phyloP scores from a whole-genome alignment of 2,329 filamentous ascomycete species.

The Aspergillus luchuensis region DNA sequence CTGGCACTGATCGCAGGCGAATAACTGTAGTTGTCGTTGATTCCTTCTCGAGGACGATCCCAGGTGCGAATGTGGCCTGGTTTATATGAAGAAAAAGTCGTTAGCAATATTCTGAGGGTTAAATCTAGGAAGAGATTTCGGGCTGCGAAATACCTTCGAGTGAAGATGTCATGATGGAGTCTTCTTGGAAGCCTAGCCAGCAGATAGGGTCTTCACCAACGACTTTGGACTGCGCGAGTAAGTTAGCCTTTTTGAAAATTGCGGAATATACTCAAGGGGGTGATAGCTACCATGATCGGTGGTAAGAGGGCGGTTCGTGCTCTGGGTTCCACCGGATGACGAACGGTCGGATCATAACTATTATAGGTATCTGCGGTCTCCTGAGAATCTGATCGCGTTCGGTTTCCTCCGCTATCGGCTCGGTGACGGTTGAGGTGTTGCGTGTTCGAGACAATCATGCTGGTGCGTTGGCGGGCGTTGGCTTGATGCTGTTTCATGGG shows the following conservation, averaged over 20 bases:
- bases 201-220: slow-evolving; percentile 84
- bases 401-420: slow-evolving; percentile 61
- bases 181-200: slow-evolving; percentile 91
- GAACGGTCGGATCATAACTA: slow-evolving; percentile 61
- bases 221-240: slow-evolving; percentile 65
- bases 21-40: slow-evolving; percentile 29
- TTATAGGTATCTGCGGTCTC: slow-evolving; percentile 52
- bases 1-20: slow-evolving; percentile 22
- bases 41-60: slow-evolving; percentile 61
- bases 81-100: slow-evolving; percentile 12
- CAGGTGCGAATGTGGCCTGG: slow-evolving; percentile 75
- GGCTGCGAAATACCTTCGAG: slow-evolving; percentile 67
- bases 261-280: background rate
- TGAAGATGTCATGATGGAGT: slow-evolving; percentile 90
- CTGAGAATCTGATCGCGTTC: slow-evolving; percentile 71
- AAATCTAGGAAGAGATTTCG: slow-evolving; percentile 2
- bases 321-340: slow-evolving; percentile 83
- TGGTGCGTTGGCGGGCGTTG: slow-evolving; percentile 43
- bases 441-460: slow-evolving; percentile 31
- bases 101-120: slow-evolving; percentile 13
- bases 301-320: slow-evolving; percentile 82
- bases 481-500: slow-evolving; percentile 33
- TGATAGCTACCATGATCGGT: slow-evolving; percentile 74
- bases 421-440: slow-evolving; percentile 58
- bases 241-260: slow-evolving; percentile 12